Conservation (phyloP, 352 stramenopile genomes). For the Phytophthora meadii region DNA sequence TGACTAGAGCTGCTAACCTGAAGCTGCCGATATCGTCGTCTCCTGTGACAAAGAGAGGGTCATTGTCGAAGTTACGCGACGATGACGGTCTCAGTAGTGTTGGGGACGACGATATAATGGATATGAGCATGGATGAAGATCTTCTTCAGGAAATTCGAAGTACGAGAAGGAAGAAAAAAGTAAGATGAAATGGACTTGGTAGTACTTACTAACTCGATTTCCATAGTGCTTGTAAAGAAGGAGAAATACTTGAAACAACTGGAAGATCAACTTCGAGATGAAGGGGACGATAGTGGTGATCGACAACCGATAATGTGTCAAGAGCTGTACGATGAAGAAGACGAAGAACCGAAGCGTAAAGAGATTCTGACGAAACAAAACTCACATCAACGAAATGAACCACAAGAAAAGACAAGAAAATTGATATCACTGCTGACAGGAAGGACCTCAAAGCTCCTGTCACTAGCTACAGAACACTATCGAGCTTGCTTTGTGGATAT, state of each 20-base stretch:
- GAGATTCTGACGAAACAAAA: background rate
- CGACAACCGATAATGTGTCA: background rate
- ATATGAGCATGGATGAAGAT: constrained; percentile 30
- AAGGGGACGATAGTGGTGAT: constrained; percentile 5
- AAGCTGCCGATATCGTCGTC: constrained; percentile 9
- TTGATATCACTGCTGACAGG: background rate
- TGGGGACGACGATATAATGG: constrained; percentile 10
- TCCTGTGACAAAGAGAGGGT: background rate
- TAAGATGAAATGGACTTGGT: background rate
- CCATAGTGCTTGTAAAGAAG: constrained; percentile 37
- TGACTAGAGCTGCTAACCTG: constrained; percentile 9
- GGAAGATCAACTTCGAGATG: constrained; percentile 27
- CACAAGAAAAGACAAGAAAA: background rate
- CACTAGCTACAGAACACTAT: constrained; percentile 27
- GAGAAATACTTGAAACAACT: constrained; percentile 37
- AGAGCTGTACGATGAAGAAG: constrained; percentile 6
- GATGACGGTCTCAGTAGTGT: background rate
- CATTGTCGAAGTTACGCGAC: constrained; percentile 11
- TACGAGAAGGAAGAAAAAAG: constrained; percentile 1
- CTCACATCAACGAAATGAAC: background rate
- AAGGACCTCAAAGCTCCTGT: background rate
- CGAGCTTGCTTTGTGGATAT: constrained; percentile 39
- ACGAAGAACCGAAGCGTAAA: background rate
- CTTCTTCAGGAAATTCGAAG: constrained; percentile 30
- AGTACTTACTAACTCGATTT: background rate